Evolutionary conservation across 176 grass and related monocot genomes (phyloP), one percentile per base, ranked within the genome.

Genomic region (Musa schizocarpa): DNA sequence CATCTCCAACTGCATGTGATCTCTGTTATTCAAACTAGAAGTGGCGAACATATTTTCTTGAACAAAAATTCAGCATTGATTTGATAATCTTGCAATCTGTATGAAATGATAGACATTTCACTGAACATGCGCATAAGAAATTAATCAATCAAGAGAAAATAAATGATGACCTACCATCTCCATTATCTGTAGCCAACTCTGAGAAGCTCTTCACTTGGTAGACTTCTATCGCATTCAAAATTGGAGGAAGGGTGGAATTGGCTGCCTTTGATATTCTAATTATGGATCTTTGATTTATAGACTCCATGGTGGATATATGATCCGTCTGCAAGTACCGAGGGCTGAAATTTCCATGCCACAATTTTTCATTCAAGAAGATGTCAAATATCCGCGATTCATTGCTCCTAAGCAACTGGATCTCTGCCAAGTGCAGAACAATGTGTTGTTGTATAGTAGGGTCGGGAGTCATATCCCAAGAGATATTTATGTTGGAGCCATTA

Each of bases 191-290:
- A 14, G 53, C 4, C 22, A 73, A 72, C 11, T 62, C 68, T 23
- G 50, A 76, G 48, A 62, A 1, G 16, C 27, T 73, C 11, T 20
- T 54, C 13, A 89, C 7, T 8, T 50, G 2, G 71, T 78, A 89
- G 17, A 81, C 61, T 83, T 89, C 84, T 76, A 89, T 43, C 0
- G 83, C 74, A 23, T 74, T 89, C 27, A 86, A 56, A 12, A 86
- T 12, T 19, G 83, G 87, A 0, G 23, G 78, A 61, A 50, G 81
- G 9, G 54, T 72, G 5, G 84, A 83, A 24, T 49, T 57, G 56
- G 70, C 49, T 48, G 80, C 61, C 50, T 54, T 68, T 11, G n/a
- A 16, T 52, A 89, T 50, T 14, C 71, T 67, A 9, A 82, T 14
- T 24, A 0, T 57, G 16, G 2, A 0, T 9, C 3, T 3, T 13